phyloP scores from a whole-genome alignment of 768 basidiomycete genomes.

The Hirschioporus abietinus region DNA sequence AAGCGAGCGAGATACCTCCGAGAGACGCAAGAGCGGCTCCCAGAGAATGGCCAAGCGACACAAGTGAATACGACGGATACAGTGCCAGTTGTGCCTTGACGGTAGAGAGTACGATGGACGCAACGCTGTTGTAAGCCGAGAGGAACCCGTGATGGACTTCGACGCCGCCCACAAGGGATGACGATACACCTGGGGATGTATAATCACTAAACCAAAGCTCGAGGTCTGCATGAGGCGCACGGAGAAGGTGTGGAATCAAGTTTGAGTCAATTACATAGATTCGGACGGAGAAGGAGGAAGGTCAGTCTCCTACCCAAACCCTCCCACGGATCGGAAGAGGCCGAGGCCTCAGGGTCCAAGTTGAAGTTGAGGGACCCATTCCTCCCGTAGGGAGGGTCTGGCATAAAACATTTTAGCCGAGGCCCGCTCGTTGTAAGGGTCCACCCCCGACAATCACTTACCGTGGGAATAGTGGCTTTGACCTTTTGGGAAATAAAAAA shows the following conservation, averaged over 20 bases:
- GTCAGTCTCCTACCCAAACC: no score
- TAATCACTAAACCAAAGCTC: slow-evolving; percentile 27
- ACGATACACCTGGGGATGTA: slow-evolving; percentile 21
- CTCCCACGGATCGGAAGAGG: no score
- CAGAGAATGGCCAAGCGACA: slow-evolving; percentile 27
- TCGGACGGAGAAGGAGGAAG: neutral
- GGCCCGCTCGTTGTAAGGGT: no score
- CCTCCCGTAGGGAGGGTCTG: no score
- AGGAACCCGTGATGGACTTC: slow-evolving; percentile 21
- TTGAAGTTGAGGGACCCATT: no score
- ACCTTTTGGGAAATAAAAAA: no score
- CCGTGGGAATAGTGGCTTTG: no score
- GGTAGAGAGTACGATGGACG: slow-evolving; percentile 21
- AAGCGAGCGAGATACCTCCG: slow-evolving; percentile 17
- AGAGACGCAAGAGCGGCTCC: slow-evolving; percentile 20
- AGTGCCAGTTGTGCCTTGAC: slow-evolving; percentile 26
- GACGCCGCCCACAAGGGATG: slow-evolving; percentile 13
- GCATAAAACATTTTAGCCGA: no score
- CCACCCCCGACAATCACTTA: no score
- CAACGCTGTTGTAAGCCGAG: slow-evolving; percentile 27
- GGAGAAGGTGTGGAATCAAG: neutral
- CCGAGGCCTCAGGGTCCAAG: no score
- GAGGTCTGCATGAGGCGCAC: slow-evolving; percentile 19
- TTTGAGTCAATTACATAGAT: neutral
- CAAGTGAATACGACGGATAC: slow-evolving; percentile 29